Conservation (phyloP, 371 early-diverging fungal genomes). For the Chytridiales sp. region DNA sequence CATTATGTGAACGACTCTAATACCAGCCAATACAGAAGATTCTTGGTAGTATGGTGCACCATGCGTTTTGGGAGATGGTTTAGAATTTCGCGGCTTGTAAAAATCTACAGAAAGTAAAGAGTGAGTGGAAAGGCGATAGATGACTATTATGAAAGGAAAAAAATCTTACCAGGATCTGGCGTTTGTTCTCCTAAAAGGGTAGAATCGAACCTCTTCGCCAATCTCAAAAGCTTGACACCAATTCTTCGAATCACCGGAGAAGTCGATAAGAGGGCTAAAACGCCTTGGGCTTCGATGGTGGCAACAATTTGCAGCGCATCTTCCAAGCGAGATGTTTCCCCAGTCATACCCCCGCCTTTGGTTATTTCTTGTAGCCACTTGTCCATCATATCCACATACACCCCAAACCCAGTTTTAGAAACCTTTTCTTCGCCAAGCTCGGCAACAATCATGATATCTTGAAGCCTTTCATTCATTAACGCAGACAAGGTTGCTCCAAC, state of each 20-base stretch:
- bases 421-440: slow-evolving; percentile 15
- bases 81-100: too few relatives aligned
- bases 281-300: slow-evolving; percentile 73
- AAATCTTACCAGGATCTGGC: too few relatives aligned
- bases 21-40: too few relatives aligned
- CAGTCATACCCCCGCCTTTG: slow-evolving; percentile 1
- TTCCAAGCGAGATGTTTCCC: slow-evolving; percentile 33
- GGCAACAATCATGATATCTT: slow-evolving; percentile 17
- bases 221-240: slow-evolving; percentile 45
- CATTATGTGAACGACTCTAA: slow-evolving; percentile 33
- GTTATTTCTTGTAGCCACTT: slow-evolving; percentile 52
- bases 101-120: too few relatives aligned
- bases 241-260: slow-evolving; percentile 58
- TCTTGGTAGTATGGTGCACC: too few relatives aligned
- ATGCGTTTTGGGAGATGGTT: too few relatives aligned
- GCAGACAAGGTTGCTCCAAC: slow-evolving; percentile 19
- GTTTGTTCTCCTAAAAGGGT: too few relatives aligned
- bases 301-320: slow-evolving; percentile 60
- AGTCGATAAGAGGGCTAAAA: slow-evolving; percentile 66
- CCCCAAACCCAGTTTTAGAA: slow-evolving; percentile 12
- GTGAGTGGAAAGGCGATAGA: too few relatives aligned
- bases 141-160: too few relatives aligned
- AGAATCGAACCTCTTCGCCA: too few relatives aligned
- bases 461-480: slow-evolving; percentile 43
- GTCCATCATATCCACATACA: slow-evolving; percentile 45